Evolutionary conservation across 306 rosid species (phyloP), one percentile per base, ranked within the genome.

Genomic region (Acacia acuminata): DNA sequence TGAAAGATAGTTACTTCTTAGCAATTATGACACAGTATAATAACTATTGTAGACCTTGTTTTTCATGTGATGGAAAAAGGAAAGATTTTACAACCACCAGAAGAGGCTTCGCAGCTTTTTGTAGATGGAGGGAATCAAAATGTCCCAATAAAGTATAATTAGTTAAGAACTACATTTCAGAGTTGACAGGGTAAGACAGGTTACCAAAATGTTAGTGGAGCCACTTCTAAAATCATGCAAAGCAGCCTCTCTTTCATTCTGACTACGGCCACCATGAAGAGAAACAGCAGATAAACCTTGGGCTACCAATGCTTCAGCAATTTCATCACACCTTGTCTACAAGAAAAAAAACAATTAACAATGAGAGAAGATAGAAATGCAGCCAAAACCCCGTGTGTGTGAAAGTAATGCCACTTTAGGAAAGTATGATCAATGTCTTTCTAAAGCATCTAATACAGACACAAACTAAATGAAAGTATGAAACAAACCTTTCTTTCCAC

Each of bases 241-340:
- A 43, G 98, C 98, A 77, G 94, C 86, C 87, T 93, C 98, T 87
- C 98, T 88, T 89, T 93, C 98, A 75, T 63, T 83, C 75, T 93
- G 98, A 84, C 93, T 88, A 58, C 96, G 98, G 64, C 98, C 98
- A 80, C 98, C 97, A 82, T 93, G 98, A 83, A 93, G 93, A 65
- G 97, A 92, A 84, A 88, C 98, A 30, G 98, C 96, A 81, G 91
- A 91, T 83, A 93, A 87, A 43, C 94, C 98, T 90, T 93, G 89
- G 61, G 94, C 98, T 69, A 91, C 87, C 89, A 93, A 86, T 30
- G 96, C 96, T 84, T 93, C 97, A 75, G 92, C 90, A 72, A 93
- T 89, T 73, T 93, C 97, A 32, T 93, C 96, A 38, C 98, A 93
- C 80, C 93, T 88, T 76, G 94, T 91, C 98, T 93, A 55, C 86